Conservation (phyloP, 805 yeast species). For the Kuraishia hungarica region DNA sequence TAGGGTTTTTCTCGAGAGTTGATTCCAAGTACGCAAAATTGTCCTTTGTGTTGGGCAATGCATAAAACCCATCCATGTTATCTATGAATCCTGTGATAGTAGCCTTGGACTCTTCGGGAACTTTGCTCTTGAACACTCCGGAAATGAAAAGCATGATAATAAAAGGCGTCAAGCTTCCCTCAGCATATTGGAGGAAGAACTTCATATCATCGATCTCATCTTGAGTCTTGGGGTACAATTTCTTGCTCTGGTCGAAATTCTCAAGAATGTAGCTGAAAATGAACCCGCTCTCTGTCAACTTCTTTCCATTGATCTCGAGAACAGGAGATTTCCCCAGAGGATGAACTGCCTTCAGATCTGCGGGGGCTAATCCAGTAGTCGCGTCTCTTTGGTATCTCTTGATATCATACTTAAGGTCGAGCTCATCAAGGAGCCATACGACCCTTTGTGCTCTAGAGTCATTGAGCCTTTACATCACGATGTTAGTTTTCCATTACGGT, state of each 20-base stretch:
- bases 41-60: constrained; percentile 34
- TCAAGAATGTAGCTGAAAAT: constrained; percentile 43
- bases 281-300: constrained; percentile 51
- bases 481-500: neutral
- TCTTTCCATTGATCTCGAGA: constrained; percentile 32
- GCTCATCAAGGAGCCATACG: constrained; percentile 56
- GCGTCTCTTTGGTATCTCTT: constrained; percentile 42
- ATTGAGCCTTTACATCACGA: constrained; percentile 29
- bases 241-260: constrained; percentile 35
- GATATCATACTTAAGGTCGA: constrained; percentile 45
- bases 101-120: constrained; percentile 41
- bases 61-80: constrained; percentile 39
- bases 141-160: neutral
- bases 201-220: constrained; percentile 35
- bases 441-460: constrained; percentile 54
- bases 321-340: constrained; percentile 62
- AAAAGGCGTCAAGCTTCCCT: constrained; percentile 46
- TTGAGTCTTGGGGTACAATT: constrained; percentile 27
- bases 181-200: constrained; percentile 49
- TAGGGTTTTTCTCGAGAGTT: constrained; percentile 22
- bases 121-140: constrained; percentile 18
- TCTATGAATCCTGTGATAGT: constrained; percentile 33
- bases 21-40: constrained; percentile 33
- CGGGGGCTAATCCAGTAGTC: constrained; percentile 15
- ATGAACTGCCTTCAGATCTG: constrained; percentile 40